Percentiles rank a stretch among this genome's conserved stretches.
Conservation (phyloP, 805 yeast genomes). For the Nakazawaea holstii region DNA sequence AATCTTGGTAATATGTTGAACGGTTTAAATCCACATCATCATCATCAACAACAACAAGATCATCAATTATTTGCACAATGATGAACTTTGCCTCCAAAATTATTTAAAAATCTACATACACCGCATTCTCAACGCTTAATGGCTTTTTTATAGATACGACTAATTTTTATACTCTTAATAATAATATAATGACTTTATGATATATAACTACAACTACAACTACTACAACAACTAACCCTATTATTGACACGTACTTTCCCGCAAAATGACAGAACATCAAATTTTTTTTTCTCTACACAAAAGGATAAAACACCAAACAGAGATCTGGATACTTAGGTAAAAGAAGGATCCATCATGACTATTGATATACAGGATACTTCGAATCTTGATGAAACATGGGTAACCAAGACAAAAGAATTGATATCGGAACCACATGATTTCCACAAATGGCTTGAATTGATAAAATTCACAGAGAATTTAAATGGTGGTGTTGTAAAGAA, state of each 20-base stretch:
- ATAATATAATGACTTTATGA: too few species aligned
- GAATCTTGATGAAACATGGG: slow-evolving; percentile 17
- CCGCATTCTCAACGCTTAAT: too few species aligned
- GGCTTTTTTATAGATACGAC: too few species aligned
- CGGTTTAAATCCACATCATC: neutral
- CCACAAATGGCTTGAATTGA: slow-evolving; percentile 33
- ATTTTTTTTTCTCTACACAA: neutral
- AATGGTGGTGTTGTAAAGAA: slow-evolving; percentile 29
- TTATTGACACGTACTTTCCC: too few species aligned
- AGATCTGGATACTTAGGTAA: neutral
- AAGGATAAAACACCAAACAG: neutral
- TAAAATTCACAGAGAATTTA: slow-evolving; percentile 26
- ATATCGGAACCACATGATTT: slow-evolving; percentile 24
- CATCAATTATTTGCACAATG: neutral
- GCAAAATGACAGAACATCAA: too few species aligned
- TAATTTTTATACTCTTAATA: too few species aligned
- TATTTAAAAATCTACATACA: too few species aligned
- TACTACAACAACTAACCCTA: too few species aligned
- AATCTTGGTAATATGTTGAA: slow-evolving; percentile 5
- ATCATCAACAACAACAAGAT: neutral
- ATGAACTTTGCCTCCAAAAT: too few species aligned
- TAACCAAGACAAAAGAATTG: slow-evolving; percentile 17
- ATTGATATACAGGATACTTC: slow-evolving; percentile 12
- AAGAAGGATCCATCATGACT: neutral
- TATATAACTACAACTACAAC: too few species aligned